These are phyloP conservation scores for Cercospora sesami DNA, from an alignment of 2,329 filamentous ascomycete genomes.

Conservation along the genomic window DNA sequence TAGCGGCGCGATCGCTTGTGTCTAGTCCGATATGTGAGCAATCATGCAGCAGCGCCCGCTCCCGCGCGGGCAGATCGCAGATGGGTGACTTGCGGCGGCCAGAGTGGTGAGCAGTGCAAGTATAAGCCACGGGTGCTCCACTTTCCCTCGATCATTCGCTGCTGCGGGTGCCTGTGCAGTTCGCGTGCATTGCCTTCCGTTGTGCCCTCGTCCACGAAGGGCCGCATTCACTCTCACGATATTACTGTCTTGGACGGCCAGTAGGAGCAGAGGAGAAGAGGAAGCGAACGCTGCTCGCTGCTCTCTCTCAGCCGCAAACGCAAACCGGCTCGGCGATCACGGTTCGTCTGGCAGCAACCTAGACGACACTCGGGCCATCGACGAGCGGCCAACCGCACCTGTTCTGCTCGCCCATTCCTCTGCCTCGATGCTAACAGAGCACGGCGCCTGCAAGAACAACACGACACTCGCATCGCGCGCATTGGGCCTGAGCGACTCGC, in stretches of 20 bases:
- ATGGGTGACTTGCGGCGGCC: slow-evolving; percentile 15
- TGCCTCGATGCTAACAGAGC: not conserved
- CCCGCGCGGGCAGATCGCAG: slow-evolving; percentile 24
- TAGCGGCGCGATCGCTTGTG: slow-evolving; percentile 22
- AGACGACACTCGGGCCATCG: slow-evolving; percentile 1
- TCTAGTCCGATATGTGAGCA: slow-evolving; percentile 26
- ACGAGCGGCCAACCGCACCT: not conserved
- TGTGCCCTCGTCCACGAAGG: slow-evolving; percentile 13
- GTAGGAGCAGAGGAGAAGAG: not conserved
- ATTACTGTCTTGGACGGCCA: not conserved
- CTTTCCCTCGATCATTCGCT: slow-evolving; percentile 19
- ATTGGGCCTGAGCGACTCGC: not conserved
- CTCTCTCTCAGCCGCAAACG: slow-evolving; percentile 1
- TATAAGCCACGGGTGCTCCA: slow-evolving; percentile 23
- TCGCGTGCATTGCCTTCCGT: slow-evolving; percentile 20
- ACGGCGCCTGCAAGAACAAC: not conserved
- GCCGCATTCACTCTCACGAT: slow-evolving; percentile 7
- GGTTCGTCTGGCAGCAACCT: slow-evolving; percentile 2
- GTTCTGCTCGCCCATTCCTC: not conserved
- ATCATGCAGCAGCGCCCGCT: slow-evolving; percentile 26
- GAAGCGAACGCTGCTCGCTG: not conserved
- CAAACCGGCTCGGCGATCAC: slow-evolving; percentile 4
- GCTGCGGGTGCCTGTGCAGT: slow-evolving; percentile 19
- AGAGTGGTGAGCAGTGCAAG: slow-evolving; percentile 11
- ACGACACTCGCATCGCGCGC: slow-evolving; percentile 10